These are phyloP conservation scores for Alternaria sp. DNA, from an alignment of 2,329 filamentous ascomycete genomes.

Conservation along the genomic window DNA sequence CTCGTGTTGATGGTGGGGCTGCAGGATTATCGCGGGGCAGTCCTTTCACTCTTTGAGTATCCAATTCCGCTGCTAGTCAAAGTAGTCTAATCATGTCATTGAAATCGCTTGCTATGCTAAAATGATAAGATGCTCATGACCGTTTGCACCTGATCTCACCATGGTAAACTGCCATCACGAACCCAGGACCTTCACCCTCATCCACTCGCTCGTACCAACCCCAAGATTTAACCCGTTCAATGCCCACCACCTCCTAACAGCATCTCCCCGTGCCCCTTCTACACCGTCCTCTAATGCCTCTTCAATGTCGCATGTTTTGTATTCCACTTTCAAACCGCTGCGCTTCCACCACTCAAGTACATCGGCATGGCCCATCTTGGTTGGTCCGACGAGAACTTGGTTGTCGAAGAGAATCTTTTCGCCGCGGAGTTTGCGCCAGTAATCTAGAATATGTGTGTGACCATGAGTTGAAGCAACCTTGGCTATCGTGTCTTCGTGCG, in stretches of 20 bases:
- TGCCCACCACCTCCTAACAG: conserved; percentile 87
- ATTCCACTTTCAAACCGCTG: conserved; percentile 81
- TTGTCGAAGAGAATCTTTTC: conserved; percentile 83
- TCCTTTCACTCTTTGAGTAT: conserved; percentile 12
- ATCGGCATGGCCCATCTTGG: conserved; percentile 82
- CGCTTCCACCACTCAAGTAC: conserved; percentile 94
- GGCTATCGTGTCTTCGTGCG: conserved; percentile 81
- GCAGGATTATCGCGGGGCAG: conserved; percentile 8
- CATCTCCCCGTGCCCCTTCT: conserved; percentile 70
- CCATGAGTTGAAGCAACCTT: conserved; percentile 87
- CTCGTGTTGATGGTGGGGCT: conserved; percentile 10
- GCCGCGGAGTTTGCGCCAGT: conserved; percentile 80
- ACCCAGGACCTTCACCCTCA: conserved; percentile 76
- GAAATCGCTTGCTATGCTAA: conserved; percentile 3
- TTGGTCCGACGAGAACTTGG: conserved; percentile 85
- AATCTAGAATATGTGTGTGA: conserved; percentile 82
- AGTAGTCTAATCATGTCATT: not conserved
- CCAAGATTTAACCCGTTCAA: conserved; percentile 82
- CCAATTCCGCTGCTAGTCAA: conserved; percentile 4
- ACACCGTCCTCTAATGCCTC: conserved; percentile 91
- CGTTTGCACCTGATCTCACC: not conserved
- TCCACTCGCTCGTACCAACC: conserved; percentile 87
- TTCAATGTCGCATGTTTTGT: conserved; percentile 94
- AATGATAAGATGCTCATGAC: not conserved
- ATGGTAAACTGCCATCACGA: conserved; percentile 19